A percentile compares a stretch with the other conserved stretches of the same genome.
Conservation (phyloP, 2,329 filamentous ascomycete genomes). For the Xylaria sp. region DNA sequence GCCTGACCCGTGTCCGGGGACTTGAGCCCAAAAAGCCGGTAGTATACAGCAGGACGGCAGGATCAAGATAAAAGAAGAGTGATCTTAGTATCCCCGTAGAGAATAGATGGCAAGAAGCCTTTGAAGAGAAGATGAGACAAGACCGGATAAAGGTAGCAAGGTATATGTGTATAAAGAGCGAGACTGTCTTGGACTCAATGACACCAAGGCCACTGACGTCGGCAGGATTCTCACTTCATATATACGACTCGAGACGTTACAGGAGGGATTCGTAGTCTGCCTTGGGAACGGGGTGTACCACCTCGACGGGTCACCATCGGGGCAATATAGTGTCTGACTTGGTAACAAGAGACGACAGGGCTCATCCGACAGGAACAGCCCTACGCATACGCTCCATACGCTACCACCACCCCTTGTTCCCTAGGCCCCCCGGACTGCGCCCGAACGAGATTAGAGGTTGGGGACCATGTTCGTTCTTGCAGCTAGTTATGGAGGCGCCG, state of each 20-base stretch:
- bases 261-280: slow-evolving; percentile 5
- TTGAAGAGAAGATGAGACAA: slow-evolving; percentile 13
- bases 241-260: slow-evolving; percentile 33
- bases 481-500: slow-evolving; percentile 29
- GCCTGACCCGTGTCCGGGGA: slow-evolving; percentile 27
- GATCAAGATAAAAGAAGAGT: neutral
- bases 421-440: slow-evolving; percentile 22
- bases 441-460: slow-evolving; percentile 33
- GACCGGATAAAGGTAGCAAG: neutral
- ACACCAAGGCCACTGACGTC: neutral
- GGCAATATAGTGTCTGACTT: slow-evolving; percentile 16
- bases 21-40: slow-evolving; percentile 22
- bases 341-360: slow-evolving; percentile 12
- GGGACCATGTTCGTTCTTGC: slow-evolving; percentile 29
- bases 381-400: no score
- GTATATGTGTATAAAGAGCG: slow-evolving; percentile 13
- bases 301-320: slow-evolving; percentile 19
- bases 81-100: neutral
- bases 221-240: slow-evolving; percentile 40
- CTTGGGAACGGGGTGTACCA: slow-evolving; percentile 14
- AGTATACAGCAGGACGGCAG: neutral
- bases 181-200: slow-evolving; percentile 16
- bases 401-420: slow-evolving; percentile 25
- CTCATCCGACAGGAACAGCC: slow-evolving; percentile 29
- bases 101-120: slow-evolving; percentile 2